Evolutionary conservation across 192 early-diverging fungal genomes (phyloP).

Genomic region (Pilobolus umbonatus): DNA sequence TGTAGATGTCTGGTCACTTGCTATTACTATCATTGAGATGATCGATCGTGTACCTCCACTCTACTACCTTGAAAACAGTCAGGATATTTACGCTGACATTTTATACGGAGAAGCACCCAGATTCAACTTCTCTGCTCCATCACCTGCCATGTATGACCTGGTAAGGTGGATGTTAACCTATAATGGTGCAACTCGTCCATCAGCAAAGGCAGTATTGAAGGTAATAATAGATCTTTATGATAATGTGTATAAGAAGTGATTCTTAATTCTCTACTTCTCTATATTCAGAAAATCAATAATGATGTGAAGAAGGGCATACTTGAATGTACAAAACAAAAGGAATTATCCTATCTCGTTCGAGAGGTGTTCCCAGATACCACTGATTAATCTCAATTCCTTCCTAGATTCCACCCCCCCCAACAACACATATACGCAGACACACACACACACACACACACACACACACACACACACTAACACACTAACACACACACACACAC

Average conservation of each 20-base stretch:
- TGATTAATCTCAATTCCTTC: background rate
- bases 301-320: slow-evolving; percentile 16
- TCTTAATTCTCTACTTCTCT: background rate
- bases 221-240: background rate
- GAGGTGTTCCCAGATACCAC: slow-evolving; percentile 24
- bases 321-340: slow-evolving; percentile 23
- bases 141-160: slow-evolving; percentile 13
- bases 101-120: slow-evolving; percentile 22
- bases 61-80: slow-evolving; percentile 32
- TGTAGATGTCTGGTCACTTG: slow-evolving; percentile 45
- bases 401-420: too few species aligned
- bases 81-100: slow-evolving; percentile 33
- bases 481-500: too few species aligned
- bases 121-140: slow-evolving; percentile 29
- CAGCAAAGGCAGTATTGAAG: slow-evolving; percentile 21
- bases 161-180: slow-evolving; percentile 23
- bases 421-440: background rate
- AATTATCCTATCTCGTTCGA: slow-evolving; percentile 25
- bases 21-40: slow-evolving; percentile 40
- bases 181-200: slow-evolving; percentile 18
- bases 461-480: background rate
- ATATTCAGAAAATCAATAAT: slow-evolving; percentile 14
- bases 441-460: background rate
- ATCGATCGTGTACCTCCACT: slow-evolving; percentile 40
- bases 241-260: background rate